Conservation (phyloP, 2,329 filamentous ascomycete genomes). For the Drechslerella coelobrocha region DNA sequence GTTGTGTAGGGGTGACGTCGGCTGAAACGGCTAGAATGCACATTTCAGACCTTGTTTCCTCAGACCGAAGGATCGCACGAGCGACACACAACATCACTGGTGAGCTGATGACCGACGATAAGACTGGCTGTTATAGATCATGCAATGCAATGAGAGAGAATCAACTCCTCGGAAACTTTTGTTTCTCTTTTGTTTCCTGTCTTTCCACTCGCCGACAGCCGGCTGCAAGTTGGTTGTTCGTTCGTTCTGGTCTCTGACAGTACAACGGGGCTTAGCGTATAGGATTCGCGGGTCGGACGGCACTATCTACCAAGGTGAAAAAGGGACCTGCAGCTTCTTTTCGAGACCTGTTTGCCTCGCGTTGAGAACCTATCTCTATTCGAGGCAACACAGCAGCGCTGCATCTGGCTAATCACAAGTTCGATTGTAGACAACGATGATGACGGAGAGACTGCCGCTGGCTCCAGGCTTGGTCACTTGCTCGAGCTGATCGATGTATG, state of each 20-base stretch:
- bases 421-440: slow-evolving; percentile 77
- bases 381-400: slow-evolving; percentile 2
- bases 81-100: slow-evolving; percentile 89
- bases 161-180: slow-evolving; percentile 1
- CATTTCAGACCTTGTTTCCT: slow-evolving; percentile 76
- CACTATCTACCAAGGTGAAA: slow-evolving; percentile 45
- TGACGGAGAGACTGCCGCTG: slow-evolving; percentile 92
- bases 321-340: background rate
- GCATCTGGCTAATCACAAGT: slow-evolving; percentile 5
- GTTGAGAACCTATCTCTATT: background rate
- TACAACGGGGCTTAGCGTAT: slow-evolving; percentile 32
- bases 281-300: slow-evolving; percentile 48
- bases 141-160: background rate
- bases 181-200: background rate
- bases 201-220: no score
- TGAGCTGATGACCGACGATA: slow-evolving; percentile 19
- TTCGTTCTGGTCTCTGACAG: no score
- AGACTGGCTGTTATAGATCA: background rate
- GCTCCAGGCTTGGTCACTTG: slow-evolving; percentile 80
- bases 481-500: slow-evolving; percentile 95
- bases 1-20: slow-evolving; percentile 73
- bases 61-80: slow-evolving; percentile 81
- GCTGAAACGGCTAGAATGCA: slow-evolving; percentile 74
- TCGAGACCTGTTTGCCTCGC: slow-evolving; percentile 5
- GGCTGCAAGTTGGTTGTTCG: no score